These are phyloP conservation scores for maize (Zea mays) DNA, from an alignment of 176 grass and related monocot genomes.

Conservation along the genomic window Zm-B73-REFERENCE-NAM-5.0 NC_050101.1:81426501-81427000, in stretches of 20 bases:
- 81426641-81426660: slow-evolving; percentile 3
- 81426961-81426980: slow-evolving; percentile 32
- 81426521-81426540: not conserved
- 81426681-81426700: not conserved
- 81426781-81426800: not conserved
- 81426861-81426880: not conserved
- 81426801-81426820: not conserved
- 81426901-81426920: not conserved
- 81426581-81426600: not conserved
- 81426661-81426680: not conserved
- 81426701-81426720: not conserved
- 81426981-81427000: not conserved
- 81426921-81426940: slow-evolving; percentile 38
- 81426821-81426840: slow-evolving; percentile 17
- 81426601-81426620: not conserved
- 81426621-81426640: not conserved
- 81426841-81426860: not conserved
- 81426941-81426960: slow-evolving; percentile 7
- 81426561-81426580: not conserved
- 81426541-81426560: not conserved
- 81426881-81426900: not conserved
- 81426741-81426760: not conserved
- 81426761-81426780: slow-evolving; percentile 23
- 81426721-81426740: not conserved
- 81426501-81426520: not conserved